These are phyloP conservation scores for Tetrapyrgos nigripes DNA, from an alignment of 1,284 basidiomycete species.

Conservation along the genomic window DNA sequence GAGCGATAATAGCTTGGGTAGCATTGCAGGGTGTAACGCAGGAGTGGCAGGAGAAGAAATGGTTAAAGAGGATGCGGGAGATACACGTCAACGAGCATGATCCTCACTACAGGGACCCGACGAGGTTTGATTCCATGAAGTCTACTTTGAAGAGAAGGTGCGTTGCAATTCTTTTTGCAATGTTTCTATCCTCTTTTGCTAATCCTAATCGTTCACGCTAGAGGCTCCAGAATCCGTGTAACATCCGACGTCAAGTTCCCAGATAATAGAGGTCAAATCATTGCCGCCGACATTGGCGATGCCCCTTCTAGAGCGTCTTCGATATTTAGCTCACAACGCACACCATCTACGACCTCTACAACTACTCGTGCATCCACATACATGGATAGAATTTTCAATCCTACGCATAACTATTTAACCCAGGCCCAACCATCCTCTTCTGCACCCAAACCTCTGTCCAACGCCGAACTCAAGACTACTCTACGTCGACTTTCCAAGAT, in stretches of 20 bases:
- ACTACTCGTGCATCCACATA: background rate
- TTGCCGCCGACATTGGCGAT: conserved; percentile 76
- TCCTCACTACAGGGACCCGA: conserved; percentile 26
- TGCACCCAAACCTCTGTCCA: conserved; percentile 41
- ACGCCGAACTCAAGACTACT: conserved; percentile 66
- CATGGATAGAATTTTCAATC: background rate
- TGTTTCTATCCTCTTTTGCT: background rate
- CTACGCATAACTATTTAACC: conserved; percentile 4
- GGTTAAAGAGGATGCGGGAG: conserved; percentile 70
- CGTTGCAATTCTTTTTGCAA: conserved; percentile 12
- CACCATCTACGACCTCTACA: conserved; percentile 27
- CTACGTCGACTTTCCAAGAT: conserved; percentile 79
- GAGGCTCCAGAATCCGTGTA: conserved; percentile 65
- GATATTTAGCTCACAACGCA: conserved; percentile 19
- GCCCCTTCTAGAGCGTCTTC: conserved; percentile 39
- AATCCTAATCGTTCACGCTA: conserved; percentile 20
- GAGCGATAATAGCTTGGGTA: conserved; percentile 78
- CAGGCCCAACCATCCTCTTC: conserved; percentile 11
- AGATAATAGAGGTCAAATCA: conserved; percentile 67
- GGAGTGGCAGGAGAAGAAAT: conserved; percentile 75
- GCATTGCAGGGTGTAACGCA: conserved; percentile 79
- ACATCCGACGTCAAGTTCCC: conserved; percentile 73
- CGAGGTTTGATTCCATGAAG: conserved; percentile 31
- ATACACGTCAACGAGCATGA: conserved; percentile 60
- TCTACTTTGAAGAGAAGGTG: conserved; percentile 44